phyloP scores from a whole-genome alignment of 108 stramenopile species.

The Fragilaria crotonensis region DNA sequence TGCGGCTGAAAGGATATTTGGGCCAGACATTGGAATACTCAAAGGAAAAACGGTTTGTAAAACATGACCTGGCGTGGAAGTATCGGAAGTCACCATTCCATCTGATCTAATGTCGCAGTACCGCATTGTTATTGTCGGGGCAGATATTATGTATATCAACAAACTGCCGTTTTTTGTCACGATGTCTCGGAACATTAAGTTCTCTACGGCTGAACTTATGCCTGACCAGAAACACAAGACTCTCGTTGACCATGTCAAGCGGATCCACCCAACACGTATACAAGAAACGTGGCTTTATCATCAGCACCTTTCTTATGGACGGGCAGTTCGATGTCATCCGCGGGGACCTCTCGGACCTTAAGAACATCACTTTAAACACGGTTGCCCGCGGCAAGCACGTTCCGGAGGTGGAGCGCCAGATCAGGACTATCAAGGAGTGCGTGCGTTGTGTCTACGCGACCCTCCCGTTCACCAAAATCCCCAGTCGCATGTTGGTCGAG shows the following conservation, averaged over 20 bases:
- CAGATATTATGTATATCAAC: slow-evolving; percentile 36
- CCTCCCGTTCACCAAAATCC: slow-evolving; percentile 27
- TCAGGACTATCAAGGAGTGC: too few species aligned
- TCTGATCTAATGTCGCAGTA: slow-evolving; percentile 5
- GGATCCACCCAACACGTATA: slow-evolving; percentile 13
- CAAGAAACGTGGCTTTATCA: slow-evolving; percentile 18
- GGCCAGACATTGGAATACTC: slow-evolving; percentile 12
- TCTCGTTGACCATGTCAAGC: not conserved
- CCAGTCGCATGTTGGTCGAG: slow-evolving; percentile 12
- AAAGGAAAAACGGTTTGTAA: slow-evolving; percentile 9
- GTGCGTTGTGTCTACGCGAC: slow-evolving; percentile 11
- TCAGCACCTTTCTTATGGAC: slow-evolving; percentile 16
- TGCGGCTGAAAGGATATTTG: slow-evolving; percentile 19
- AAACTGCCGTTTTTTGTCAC: slow-evolving; percentile 26
- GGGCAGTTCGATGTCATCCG: slow-evolving; percentile 24
- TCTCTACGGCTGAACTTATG: slow-evolving; percentile 13
- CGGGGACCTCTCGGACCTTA: slow-evolving; percentile 3
- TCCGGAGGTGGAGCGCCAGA: slow-evolving; percentile 36
- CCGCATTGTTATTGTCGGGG: slow-evolving; percentile 13
- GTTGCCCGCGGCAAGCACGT: slow-evolving; percentile 30
- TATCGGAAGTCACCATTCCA: slow-evolving; percentile 4
- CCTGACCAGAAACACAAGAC: not conserved
- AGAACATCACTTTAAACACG: too few species aligned
- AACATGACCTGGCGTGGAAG: slow-evolving; percentile 3
- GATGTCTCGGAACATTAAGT: slow-evolving; percentile 12